Conservation (phyloP, 495 filamentous ascomycete species). For the Penicillium salamii region DNA sequence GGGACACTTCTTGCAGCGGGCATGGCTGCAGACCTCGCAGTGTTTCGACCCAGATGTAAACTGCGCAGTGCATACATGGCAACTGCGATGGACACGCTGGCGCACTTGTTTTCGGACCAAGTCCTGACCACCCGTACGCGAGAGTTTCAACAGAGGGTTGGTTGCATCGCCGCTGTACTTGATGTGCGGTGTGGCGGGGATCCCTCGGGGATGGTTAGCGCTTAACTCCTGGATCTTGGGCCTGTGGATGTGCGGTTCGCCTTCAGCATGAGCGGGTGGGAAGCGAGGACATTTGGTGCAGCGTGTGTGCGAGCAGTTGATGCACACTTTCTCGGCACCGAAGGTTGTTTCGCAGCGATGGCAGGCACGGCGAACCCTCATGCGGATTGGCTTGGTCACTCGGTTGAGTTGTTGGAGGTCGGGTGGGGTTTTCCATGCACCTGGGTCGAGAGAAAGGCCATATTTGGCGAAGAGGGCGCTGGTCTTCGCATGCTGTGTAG, state of each 20-base stretch:
- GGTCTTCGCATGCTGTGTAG: conserved; percentile 62
- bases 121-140: conserved; percentile 66
- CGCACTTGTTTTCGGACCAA: conserved; percentile 61
- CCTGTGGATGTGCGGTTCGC: conserved; percentile 39
- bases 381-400: conserved; percentile 84
- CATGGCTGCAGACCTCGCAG: conserved; percentile 70
- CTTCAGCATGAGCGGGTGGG: conserved; percentile 41
- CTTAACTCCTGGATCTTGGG: conserved; percentile 25
- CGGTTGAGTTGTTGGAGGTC: conserved; percentile 62
- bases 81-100: conserved; percentile 72
- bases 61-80: conserved; percentile 67
- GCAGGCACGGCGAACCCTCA: conserved; percentile 83
- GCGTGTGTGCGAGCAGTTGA: conserved; percentile 68
- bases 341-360: conserved; percentile 74
- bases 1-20: conserved; percentile 78
- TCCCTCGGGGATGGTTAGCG: conserved; percentile 6
- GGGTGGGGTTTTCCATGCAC: conserved; percentile 60
- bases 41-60: conserved; percentile 59
- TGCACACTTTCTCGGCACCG: conserved; percentile 66
- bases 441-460: conserved; percentile 65
- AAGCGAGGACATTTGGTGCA: conserved; percentile 78
- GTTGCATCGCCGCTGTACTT: conserved; percentile 11
- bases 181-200: conserved; percentile 11
- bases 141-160: conserved; percentile 53
- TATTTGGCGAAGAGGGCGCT: conserved; percentile 72